Evolutionary conservation across 2,329 filamentous ascomycete species (phyloP), one percentile per base, ranked within the genome.

Genomic region (Ceratocystiopsis brevicomis): DNA sequence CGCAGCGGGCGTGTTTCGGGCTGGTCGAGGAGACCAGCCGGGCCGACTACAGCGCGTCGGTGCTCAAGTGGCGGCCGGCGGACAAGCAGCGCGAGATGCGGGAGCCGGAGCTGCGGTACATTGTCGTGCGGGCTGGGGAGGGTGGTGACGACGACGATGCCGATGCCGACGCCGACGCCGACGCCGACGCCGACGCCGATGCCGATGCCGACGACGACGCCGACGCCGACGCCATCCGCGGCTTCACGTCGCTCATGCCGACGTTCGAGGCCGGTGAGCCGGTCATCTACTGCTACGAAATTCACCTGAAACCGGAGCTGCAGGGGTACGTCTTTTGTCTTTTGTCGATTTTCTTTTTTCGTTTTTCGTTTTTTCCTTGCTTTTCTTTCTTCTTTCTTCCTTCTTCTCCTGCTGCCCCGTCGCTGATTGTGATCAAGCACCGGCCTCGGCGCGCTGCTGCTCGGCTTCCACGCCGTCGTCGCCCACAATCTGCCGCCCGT

Each of bases 271-370:
- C 77, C 48, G 67, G 67, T 1, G 61, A 73, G 46, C 65, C 75
- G 0, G 80, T 86, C 2, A 55, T 85, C 17, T 88, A 86, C 57
- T 78, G 81, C 56, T 88, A 86, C 56, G 81, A 88, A 59, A 73
- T 88, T 34, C 81, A 88, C 53, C 66, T 87, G 3, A 58, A 63
- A 35, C 59, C 65, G 1, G 58, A 63, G 1, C 55, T 81, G 5
- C 69, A 30, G 25, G 25, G 72, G 61, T 18, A 6, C 16, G 12
- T 40, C 34, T 40, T 32, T 18, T 12, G 3, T n/a, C 15, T 12
- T 35, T 35, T 35, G 10, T n/a, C n/a, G n/a, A n/a, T n/a, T n/a
- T n/a, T n/a, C n/a, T n/a, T n/a, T n/a, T n/a, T n/a, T n/a, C n/a
- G n/a, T n/a, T n/a, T n/a, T n/a, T n/a, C n/a, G n/a, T 35, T 35